phyloP scores from a whole-genome alignment of 2,329 filamentous ascomycete species.

The Calonectria leucothoes region DNA sequence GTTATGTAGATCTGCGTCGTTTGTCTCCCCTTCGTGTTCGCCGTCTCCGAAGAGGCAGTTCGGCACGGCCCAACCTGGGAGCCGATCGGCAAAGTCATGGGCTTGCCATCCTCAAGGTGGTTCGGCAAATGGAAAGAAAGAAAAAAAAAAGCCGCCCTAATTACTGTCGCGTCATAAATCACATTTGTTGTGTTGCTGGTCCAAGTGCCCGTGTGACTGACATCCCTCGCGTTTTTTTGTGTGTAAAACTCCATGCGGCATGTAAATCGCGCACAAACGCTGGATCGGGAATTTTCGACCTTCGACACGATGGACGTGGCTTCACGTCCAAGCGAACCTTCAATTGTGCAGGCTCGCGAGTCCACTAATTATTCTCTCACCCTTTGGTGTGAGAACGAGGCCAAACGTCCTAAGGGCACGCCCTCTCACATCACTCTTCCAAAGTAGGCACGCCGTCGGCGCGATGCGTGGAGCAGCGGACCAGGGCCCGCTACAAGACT shows the following conservation, averaged over 20 bases:
- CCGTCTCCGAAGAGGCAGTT: background rate
- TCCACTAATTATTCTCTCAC: background rate
- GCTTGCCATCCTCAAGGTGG: background rate
- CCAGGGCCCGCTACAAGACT: background rate
- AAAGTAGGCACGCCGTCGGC: background rate
- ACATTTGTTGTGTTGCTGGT: constrained; percentile 7
- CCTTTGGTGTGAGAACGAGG: background rate
- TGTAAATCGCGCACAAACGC: constrained; percentile 24
- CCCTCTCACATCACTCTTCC: background rate
- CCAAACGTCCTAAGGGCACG: background rate
- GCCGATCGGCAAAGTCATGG: constrained; percentile 12
- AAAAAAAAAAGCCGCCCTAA: constrained; percentile 3
- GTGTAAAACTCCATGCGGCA: constrained; percentile 8
- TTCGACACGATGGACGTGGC: background rate
- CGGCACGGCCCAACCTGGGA: background rate
- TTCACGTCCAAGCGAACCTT: constrained; percentile 17
- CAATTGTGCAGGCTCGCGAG: background rate
- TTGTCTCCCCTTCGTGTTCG: background rate
- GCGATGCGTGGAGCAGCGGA: constrained; percentile 10
- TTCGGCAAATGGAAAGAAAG: background rate
- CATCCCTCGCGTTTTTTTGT: background rate
- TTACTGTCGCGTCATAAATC: constrained; percentile 17
- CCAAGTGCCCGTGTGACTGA: constrained; percentile 12
- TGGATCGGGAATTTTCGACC: background rate
- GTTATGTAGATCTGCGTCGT: background rate